Evolutionary conservation across 495 filamentous ascomycete genomes (phyloP).

Genomic region (Jackrogersella multiformis): DNA sequence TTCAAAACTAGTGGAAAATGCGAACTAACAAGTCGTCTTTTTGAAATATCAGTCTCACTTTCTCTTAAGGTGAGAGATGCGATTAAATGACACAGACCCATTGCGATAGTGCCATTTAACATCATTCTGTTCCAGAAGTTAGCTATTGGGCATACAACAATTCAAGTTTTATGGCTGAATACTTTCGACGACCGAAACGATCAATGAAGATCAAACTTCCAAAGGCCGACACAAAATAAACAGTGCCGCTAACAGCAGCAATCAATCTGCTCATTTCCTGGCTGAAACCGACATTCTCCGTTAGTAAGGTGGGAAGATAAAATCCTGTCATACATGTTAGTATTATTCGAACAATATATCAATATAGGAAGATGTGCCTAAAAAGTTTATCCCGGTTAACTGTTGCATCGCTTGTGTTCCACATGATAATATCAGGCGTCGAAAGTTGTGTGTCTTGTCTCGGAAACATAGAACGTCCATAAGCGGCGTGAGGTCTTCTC

Average conservation of each 20-base stretch:
- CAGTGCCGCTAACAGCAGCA: constrained; percentile 42
- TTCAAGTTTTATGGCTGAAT: background rate
- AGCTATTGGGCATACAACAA: background rate
- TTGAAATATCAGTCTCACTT: constrained; percentile 32
- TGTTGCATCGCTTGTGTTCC: constrained; percentile 50
- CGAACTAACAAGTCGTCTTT: constrained; percentile 30
- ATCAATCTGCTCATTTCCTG: constrained; percentile 44
- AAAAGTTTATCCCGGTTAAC: constrained; percentile 40
- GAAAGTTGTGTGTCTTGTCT: constrained; percentile 48
- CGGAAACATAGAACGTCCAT: constrained; percentile 45
- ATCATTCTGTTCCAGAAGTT: constrained; percentile 31
- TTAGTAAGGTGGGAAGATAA: constrained; percentile 45
- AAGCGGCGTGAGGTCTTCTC: constrained; percentile 39
- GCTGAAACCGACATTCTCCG: constrained; percentile 40
- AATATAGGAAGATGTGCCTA: constrained; percentile 8
- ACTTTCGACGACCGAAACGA: constrained; percentile 47
- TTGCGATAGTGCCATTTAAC: constrained; percentile 36
- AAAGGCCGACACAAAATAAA: constrained; percentile 46
- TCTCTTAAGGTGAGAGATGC: constrained; percentile 41
- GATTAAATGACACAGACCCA: constrained; percentile 45
- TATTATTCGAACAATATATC: background rate
- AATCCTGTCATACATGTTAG: constrained; percentile 31
- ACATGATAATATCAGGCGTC: constrained; percentile 45
- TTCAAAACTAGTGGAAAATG: background rate
- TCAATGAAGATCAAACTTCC: constrained; percentile 43